Base-by-base conservation (phyloP, 2,329 filamentous ascomycete genomes). In the Diplodia corticola region DNA sequence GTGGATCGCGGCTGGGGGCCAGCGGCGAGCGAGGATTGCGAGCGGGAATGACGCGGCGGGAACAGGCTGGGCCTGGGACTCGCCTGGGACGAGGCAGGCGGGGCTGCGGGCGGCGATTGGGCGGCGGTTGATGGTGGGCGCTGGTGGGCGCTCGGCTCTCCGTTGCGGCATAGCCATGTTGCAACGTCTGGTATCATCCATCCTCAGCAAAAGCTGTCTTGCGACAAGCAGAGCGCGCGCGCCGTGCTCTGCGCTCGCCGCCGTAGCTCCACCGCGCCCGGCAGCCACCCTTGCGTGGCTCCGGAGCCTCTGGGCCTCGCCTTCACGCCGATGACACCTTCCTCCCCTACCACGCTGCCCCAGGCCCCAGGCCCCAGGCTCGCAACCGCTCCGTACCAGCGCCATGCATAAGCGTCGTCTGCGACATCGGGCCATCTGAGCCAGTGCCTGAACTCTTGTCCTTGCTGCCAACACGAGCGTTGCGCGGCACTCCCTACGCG, bases 291-390 rank as follows among this genome's bases (percentile, higher is more conserved):
- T 61, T 61, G 57, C 57, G 33, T 64, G 60, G 35, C 50, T 20
- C 44, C 33, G n/a, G 55, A 60, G 55, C 55, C 57, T 61, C 57
- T 48, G 22, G 37, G 24, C 33, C 53, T 49, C 46, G 46, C 40
- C 59, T 50, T 49, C 17, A 28, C 76, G 75, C 73, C 73, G 73
- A 78, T 78, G 77, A 73, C 76, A 78, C 77, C 74, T 71, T 75
- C 72, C 74, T 71, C 70, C 68, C 72, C 73, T 48, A 51, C 48
- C 17, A 51, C 48, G 15, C 37, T 59, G 33, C 40, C 51, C 51
- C 35, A 55, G 50, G 50, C 50, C 24, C 40, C n/a, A n/a, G n/a
- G 33, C 40, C 51, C 51, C 35, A 55, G 50, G 50, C 50, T 35
- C 40, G 55, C 24, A n/a, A 33, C 22, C 33, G 13, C 73, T 70